These are phyloP conservation scores for Crithidia brevicula DNA, from an alignment of 208 protist species.

Conservation along the genomic window DNA sequence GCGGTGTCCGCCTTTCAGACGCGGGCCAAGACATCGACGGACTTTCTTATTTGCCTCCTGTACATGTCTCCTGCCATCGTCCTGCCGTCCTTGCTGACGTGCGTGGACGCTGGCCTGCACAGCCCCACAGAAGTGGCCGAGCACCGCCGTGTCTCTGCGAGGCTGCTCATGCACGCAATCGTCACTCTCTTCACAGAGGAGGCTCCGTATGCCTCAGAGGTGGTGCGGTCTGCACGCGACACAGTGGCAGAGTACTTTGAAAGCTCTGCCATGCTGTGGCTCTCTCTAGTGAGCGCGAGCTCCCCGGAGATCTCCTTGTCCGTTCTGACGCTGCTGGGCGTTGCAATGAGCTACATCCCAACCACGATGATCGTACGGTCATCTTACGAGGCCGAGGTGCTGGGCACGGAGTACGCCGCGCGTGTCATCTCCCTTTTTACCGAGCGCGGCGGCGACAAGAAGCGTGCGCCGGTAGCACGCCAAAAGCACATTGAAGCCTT, in stretches of 20 bases:
- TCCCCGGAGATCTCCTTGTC: slow-evolving; percentile 5
- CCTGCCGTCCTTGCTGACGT: slow-evolving; percentile 36
- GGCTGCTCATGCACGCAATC: slow-evolving; percentile 36
- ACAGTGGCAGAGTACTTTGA: slow-evolving; percentile 39
- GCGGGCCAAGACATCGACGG: slow-evolving; percentile 15
- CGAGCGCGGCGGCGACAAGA: slow-evolving; percentile 12
- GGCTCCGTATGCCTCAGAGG: slow-evolving; percentile 18
- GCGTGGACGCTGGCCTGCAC: slow-evolving; percentile 35
- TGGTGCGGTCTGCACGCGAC: slow-evolving; percentile 22
- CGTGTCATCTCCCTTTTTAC: slow-evolving; percentile 22
- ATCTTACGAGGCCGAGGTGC: slow-evolving; percentile 12
- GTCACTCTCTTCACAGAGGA: slow-evolving; percentile 22
- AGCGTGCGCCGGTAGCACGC: neutral
- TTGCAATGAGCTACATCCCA: slow-evolving; percentile 23
- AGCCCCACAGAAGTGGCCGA: slow-evolving; percentile 36
- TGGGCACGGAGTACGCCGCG: slow-evolving; percentile 17
- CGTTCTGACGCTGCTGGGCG: slow-evolving; percentile 24
- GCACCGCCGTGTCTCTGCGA: slow-evolving; percentile 34
- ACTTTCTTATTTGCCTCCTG: slow-evolving; percentile 39
- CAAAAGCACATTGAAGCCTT: slow-evolving; percentile 17
- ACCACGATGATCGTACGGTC: slow-evolving; percentile 3
- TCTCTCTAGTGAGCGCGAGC: slow-evolving; percentile 46
- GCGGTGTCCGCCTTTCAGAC: slow-evolving; percentile 48
- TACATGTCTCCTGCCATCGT: slow-evolving; percentile 45
- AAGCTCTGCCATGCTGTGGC: slow-evolving; percentile 25